These are phyloP conservation scores for Penstemon eatonii DNA, from an alignment of 257 asterid species.

Conservation along the genomic window DNA sequence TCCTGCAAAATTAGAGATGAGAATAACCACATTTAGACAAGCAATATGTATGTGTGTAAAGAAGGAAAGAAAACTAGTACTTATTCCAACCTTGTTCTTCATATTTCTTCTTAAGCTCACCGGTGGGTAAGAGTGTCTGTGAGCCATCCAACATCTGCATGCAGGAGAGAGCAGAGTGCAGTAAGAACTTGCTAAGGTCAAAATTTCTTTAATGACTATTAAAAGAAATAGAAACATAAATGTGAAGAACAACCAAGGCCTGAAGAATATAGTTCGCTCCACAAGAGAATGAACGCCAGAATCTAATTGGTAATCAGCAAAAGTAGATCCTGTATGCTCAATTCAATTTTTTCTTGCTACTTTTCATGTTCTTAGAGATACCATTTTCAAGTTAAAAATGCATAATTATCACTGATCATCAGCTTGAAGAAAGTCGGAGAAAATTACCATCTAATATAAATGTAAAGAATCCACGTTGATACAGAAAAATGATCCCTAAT, in stretches of 20 bases:
- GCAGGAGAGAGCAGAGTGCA: constrained; percentile 28
- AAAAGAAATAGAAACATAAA: neutral
- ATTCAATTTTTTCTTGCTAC: neutral
- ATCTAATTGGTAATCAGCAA: neutral
- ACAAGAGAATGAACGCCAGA: neutral
- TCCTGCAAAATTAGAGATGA: constrained; percentile 40
- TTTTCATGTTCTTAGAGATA: neutral
- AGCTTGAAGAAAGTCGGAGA: neutral
- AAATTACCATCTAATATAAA: neutral
- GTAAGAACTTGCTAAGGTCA: neutral
- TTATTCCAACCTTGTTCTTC: constrained; percentile 73
- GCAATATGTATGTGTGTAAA: neutral
- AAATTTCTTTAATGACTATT: neutral
- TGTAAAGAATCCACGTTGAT: neutral
- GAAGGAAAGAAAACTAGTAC: neutral
- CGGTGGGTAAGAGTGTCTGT: constrained; percentile 74
- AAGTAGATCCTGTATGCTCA: neutral
- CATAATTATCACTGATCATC: neutral
- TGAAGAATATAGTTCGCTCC: no score
- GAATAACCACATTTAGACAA: no score
- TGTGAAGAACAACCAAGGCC: neutral
- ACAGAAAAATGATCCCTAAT: neutral
- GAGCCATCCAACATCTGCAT: constrained; percentile 86
- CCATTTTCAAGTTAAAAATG: neutral
- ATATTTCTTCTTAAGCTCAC: constrained; percentile 72